Evolutionary conservation across 164 flowering plant genomes (phyloP).

Genomic region (Buxus sempervirens): DNA sequence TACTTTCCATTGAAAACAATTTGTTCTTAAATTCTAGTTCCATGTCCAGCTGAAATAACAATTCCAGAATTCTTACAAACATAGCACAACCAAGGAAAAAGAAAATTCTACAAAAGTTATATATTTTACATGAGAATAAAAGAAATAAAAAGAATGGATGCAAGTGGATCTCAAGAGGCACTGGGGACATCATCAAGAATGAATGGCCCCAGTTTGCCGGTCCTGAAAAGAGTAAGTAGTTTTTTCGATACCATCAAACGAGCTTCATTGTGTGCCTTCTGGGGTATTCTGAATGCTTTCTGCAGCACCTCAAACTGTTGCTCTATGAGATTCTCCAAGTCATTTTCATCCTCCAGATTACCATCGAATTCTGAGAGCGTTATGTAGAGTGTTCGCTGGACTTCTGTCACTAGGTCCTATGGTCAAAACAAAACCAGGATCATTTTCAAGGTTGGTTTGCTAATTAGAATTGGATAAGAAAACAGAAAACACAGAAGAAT

Average conservation of each 20-base stretch:
- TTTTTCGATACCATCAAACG: constrained; percentile 80
- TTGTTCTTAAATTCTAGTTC: too few species aligned
- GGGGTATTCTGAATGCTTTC: constrained; percentile 73
- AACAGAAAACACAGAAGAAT: too few species aligned
- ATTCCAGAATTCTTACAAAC: background rate
- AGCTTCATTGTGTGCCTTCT: constrained; percentile 60
- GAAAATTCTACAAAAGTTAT: background rate
- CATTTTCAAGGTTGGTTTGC: background rate
- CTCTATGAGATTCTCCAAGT: constrained; percentile 69
- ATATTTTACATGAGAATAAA: background rate
- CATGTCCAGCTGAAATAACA: too few species aligned
- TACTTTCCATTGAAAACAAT: too few species aligned
- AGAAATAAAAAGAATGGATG: background rate
- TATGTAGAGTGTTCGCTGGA: constrained; percentile 56
- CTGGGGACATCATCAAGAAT: constrained; percentile 80
- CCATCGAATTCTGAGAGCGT: constrained; percentile 68
- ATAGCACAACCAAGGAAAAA: background rate
- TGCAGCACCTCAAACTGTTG: constrained; percentile 73
- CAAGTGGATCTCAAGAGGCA: background rate
- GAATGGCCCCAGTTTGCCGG: constrained; percentile 85
- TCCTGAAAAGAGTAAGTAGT: constrained; percentile 76
- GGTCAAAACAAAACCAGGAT: background rate
- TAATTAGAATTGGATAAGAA: background rate
- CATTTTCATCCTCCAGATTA: constrained; percentile 61
- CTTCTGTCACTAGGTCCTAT: constrained; percentile 66